Evolutionary conservation across 345 rosid species (phyloP), one percentile per base, ranked within the genome.

Genomic region (Salix brachista): DNA sequence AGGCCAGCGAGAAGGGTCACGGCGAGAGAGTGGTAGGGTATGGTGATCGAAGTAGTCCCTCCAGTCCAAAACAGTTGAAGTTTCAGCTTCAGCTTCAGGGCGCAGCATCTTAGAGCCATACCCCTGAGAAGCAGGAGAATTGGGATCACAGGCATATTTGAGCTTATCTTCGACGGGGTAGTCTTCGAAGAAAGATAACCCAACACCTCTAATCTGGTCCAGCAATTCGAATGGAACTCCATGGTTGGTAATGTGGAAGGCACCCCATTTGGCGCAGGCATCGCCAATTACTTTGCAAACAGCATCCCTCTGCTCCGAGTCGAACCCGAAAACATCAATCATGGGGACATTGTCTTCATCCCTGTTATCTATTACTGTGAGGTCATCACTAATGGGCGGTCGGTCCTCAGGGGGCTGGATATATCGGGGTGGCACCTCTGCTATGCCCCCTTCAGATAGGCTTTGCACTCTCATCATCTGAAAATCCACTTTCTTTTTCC

Each of bases 41-140:
- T 94, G 98, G 84, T 92, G 97, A 72, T 94, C 97, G 17, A 92
- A 92, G 87, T 91, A 94, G 52, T 95, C 99, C 75, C 99, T 91
- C 99, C 97, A 95, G 75, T 92, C 99, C 77, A 92, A 81, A 23
- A 91, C 90, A 44, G 52, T 46, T 46, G 30, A n/a, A 14, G 76
- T 80, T 71, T 84, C 88, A 46, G 52, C 52, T 46, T 19, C 74
- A 72, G 18, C 74, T 60, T 18, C 82, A 74, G 14, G 85, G 36
- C 32, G 83, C 41, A 95, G 87, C 99, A 92, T 89, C 37, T 89
- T 88, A 78, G 93, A 91, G 0, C 97, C 97, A 13, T 92, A 95
- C 1, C 99, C 99, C 70, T 95, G 88, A 6, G 97, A 87, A 16
- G 97, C 97, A 18, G 93, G 79, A 52, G 89, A 87, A 74, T 48